Conservation (phyloP, 2,329 filamentous ascomycete species). For the Xylaria multiplex region DNA sequence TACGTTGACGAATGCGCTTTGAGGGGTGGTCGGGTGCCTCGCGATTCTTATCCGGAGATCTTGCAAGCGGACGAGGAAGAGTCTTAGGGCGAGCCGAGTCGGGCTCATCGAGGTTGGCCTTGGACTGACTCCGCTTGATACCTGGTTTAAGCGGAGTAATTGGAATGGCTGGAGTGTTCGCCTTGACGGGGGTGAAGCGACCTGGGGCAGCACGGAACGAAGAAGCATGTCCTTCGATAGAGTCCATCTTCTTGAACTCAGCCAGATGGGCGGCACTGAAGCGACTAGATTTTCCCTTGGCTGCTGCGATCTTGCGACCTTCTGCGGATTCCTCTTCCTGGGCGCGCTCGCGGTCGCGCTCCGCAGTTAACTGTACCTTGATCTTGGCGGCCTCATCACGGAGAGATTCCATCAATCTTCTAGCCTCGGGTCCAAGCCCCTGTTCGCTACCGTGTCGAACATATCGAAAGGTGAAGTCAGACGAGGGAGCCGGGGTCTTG, state of each 20-base stretch:
- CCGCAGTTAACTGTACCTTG: constrained; percentile 72
- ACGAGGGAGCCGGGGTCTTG: constrained; percentile 64
- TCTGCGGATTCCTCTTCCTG: constrained; percentile 56
- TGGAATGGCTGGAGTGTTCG: constrained; percentile 58
- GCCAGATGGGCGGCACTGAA: constrained; percentile 88
- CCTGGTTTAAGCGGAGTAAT: constrained; percentile 61
- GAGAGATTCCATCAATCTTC: constrained; percentile 71
- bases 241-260: constrained; percentile 97
- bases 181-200: constrained; percentile 62
- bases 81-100: constrained; percentile 55
- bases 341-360: constrained; percentile 65
- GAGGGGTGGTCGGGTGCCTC: constrained; percentile 57
- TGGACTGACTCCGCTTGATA: constrained; percentile 55
- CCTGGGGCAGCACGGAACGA: constrained; percentile 72
- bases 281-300: constrained; percentile 80
- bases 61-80: constrained; percentile 45
- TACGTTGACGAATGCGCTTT: constrained; percentile 77
- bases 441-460: constrained; percentile 60
- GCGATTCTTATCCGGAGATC: constrained; percentile 38
- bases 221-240: constrained; percentile 87
- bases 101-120: constrained; percentile 72
- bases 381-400: constrained; percentile 77
- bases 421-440: constrained; percentile 69
- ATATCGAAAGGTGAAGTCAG: constrained; percentile 74
- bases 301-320: constrained; percentile 78